phyloP scores from a whole-genome alignment of 2,329 filamentous ascomycete species.

The Hymenoscyphus salicellus region DNA sequence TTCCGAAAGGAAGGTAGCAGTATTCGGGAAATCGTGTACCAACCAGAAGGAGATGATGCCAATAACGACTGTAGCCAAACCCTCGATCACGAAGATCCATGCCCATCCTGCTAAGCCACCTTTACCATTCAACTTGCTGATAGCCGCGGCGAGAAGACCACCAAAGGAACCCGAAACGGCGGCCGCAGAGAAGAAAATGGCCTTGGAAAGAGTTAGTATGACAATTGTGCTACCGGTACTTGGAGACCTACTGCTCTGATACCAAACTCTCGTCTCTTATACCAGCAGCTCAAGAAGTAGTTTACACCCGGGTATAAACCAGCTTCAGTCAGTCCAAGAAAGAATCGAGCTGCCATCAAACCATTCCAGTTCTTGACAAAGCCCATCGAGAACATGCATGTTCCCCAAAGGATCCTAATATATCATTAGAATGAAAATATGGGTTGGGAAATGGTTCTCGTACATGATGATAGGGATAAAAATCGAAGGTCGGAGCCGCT shows the following conservation, averaged over 20 bases:
- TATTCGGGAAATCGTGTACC: slow-evolving; percentile 33
- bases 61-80: slow-evolving; percentile 44
- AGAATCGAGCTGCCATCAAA: slow-evolving; percentile 64
- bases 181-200: slow-evolving; percentile 56
- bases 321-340: slow-evolving; percentile 50
- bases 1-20: slow-evolving; percentile 66
- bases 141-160: slow-evolving; percentile 44
- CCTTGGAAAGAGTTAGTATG: slow-evolving; percentile 49
- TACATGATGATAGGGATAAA: slow-evolving; percentile 80
- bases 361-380: slow-evolving; percentile 55
- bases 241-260: slow-evolving; percentile 44
- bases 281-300: slow-evolving; percentile 57
- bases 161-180: slow-evolving; percentile 51
- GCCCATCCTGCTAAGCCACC: slow-evolving; percentile 45
- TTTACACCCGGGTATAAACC: slow-evolving; percentile 66
- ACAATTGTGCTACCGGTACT: background rate
- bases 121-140: slow-evolving; percentile 44
- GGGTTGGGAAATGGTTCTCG: background rate
- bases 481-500: slow-evolving; percentile 63
- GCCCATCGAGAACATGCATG: slow-evolving; percentile 26
- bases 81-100: slow-evolving; percentile 53
- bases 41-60: slow-evolving; percentile 29
- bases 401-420: slow-evolving; percentile 43
- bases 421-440: background rate
- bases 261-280: slow-evolving; percentile 62